Percentiles rank a stretch among this genome's conserved stretches.
Conservation (phyloP, 495 filamentous ascomycete species). For the Aspergillus nanangensis region DNA sequence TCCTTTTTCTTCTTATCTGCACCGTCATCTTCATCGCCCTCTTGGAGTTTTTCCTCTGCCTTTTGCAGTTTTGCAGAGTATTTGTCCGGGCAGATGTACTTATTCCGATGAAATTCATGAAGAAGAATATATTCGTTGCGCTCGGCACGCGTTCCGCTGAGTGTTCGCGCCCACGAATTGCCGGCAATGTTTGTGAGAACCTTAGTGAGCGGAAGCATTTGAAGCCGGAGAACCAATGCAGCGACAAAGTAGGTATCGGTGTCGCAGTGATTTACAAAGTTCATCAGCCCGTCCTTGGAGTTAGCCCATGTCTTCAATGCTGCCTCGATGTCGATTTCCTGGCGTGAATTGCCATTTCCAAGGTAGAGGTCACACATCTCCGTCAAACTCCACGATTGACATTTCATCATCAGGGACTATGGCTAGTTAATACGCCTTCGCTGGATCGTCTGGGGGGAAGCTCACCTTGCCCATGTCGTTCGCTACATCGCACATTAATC, state of each 20-base stretch:
- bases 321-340: slow-evolving; percentile 81
- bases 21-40: slow-evolving; percentile 65
- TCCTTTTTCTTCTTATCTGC: slow-evolving; percentile 97
- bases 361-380: slow-evolving; percentile 96
- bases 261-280: slow-evolving; percentile 88
- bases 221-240: slow-evolving; percentile 77
- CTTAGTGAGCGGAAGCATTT: slow-evolving; percentile 91
- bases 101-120: slow-evolving; percentile 92
- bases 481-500: slow-evolving; percentile 87
- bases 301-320: slow-evolving; percentile 86
- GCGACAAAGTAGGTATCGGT: slow-evolving; percentile 94
- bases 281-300: slow-evolving; percentile 80
- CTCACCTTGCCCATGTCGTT: slow-evolving; percentile 89
- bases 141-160: slow-evolving; percentile 93
- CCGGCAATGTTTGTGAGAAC: slow-evolving; percentile 94
- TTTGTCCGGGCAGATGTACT: slow-evolving; percentile 97
- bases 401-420: slow-evolving; percentile 88
- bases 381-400: slow-evolving; percentile 94
- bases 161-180: slow-evolving; percentile 95
- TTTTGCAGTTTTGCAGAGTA: slow-evolving; percentile 66
- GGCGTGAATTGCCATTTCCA: slow-evolving; percentile 58
- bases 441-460: too few species aligned
- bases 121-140: slow-evolving; percentile 99
- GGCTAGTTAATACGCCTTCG: slow-evolving; percentile 31
- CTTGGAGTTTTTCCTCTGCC: slow-evolving; percentile 57